Percentiles rank a stretch among this genome's conserved stretches.
phyloP scores from a whole-genome alignment of 2,329 filamentous ascomycete species.

The Orbilia quercus region DNA sequence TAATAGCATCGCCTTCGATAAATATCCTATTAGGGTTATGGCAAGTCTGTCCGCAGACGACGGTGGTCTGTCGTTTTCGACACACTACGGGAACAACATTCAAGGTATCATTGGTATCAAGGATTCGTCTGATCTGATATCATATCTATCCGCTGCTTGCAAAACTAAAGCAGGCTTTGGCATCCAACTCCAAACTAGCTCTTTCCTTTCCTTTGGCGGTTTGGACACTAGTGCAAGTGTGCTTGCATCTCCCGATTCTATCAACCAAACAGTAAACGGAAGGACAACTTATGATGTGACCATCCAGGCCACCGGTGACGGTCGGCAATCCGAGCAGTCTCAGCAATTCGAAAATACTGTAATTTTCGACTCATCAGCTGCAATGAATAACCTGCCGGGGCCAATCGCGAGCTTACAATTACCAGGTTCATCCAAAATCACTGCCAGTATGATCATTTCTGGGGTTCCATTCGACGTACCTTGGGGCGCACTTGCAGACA shows the following conservation, averaged over 20 bases:
- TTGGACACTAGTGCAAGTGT: constrained; percentile 21
- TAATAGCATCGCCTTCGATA: constrained; percentile 5
- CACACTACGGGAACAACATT: not conserved
- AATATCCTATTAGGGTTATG: constrained; percentile 21
- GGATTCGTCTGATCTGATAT: constrained; percentile 15
- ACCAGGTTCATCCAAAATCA: not conserved
- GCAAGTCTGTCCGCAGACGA: not conserved
- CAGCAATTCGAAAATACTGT: not conserved
- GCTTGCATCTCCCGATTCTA: constrained; percentile 20
- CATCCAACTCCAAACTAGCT: constrained; percentile 15
- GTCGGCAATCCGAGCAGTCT: not conserved
- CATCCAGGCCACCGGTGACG: constrained; percentile 6
- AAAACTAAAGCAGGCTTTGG: constrained; percentile 18
- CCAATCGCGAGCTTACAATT: not conserved
- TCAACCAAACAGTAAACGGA: not conserved
- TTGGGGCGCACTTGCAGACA: constrained; percentile 15
- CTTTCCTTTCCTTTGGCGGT: constrained; percentile 37
- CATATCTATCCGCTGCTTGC: constrained; percentile 20
- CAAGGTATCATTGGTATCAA: constrained; percentile 41
- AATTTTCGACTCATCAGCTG: constrained; percentile 9
- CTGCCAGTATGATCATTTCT: constrained; percentile 6
- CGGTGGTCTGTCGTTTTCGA: not conserved
- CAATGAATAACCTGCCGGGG: constrained; percentile 17
- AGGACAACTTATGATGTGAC: not conserved
- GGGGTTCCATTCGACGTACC: constrained; percentile 18